Base-by-base conservation (phyloP, 495 filamentous ascomycete genomes). In the Cenococcum geophilum region DNA sequence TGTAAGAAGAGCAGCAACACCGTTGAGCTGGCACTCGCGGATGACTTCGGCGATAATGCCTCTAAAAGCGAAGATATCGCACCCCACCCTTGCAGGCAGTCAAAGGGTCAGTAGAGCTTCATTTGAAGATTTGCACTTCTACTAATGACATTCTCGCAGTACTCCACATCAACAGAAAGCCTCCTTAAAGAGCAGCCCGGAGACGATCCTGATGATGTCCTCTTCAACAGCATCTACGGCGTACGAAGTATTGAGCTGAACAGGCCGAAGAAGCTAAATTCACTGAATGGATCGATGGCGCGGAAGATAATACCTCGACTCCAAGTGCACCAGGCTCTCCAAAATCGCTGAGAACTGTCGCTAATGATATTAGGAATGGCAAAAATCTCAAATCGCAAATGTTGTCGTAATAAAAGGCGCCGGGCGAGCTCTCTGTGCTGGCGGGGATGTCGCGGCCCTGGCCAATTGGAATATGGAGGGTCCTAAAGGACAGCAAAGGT, bases 181-280 rank as follows among this genome's bases (percentile, higher is more conserved):
- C 60, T 70, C 36, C 55, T 70, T 0, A 62, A 58, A 9, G 65
- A 70, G 21, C 67, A 72, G 35, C 68, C 67, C 32, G 82, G 78
- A 37, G 88, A 96, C 75, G 86, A 90, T 18, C 83, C 87, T 65
- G 85, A 91, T 63, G 95, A 98, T 82, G 93, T 98, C 58, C 77
- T 96, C 51, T 97, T 98, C 82, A 82, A 83, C 71, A 86, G 84
- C 60, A 78, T 86, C 67, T 93, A 93, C 77, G 93, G 92, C 55
- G 79, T 97, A 40, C 89, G 93, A 56, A 89, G 87, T 67, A 86
- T 98, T 70, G 89, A 96, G 76, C 88, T 98, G 61, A 97, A 98
- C 78, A 84, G 93, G 32, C 93, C 92, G 12, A 79, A 80, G 67
- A 95, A 95, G 77, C 79, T 89, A 65, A 97, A 98, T 73, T 86